Conservation (phyloP, 805 yeast species). For the Starmerella scarabaei region DNA sequence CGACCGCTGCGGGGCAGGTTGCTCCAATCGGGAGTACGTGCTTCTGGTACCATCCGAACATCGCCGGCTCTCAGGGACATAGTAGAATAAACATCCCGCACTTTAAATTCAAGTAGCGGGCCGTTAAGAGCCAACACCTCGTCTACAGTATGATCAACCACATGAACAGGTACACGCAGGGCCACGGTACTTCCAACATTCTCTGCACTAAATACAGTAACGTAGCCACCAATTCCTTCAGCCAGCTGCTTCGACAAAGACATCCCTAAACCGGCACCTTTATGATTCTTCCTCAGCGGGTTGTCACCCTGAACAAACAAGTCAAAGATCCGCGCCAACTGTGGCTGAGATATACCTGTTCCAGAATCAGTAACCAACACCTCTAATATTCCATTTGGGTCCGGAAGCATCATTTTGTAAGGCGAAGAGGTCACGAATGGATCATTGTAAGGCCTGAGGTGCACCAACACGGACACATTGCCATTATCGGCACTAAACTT, state of each 20-base stretch:
- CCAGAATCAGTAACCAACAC: slow-evolving; percentile 82
- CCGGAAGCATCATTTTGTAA: slow-evolving; percentile 7
- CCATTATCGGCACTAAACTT: slow-evolving; percentile 70
- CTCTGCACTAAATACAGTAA: slow-evolving; percentile 31
- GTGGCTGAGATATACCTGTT: slow-evolving; percentile 73
- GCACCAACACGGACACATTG: slow-evolving; percentile 20
- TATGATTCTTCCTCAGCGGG: slow-evolving; percentile 76
- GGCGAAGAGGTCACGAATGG: slow-evolving; percentile 6
- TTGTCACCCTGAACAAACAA: slow-evolving; percentile 97
- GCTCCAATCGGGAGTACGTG: background rate
- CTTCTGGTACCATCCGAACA: slow-evolving; percentile 3
- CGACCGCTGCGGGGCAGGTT: background rate
- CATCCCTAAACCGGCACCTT: slow-evolving; percentile 92
- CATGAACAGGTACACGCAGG: slow-evolving; percentile 19
- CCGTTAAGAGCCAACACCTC: slow-evolving; percentile 5
- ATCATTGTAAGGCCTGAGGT: slow-evolving; percentile 11
- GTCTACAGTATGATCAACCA: background rate
- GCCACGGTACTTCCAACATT: slow-evolving; percentile 19
- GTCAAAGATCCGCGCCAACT: slow-evolving; percentile 80
- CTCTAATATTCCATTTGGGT: slow-evolving; percentile 31
- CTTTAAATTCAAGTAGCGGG: slow-evolving; percentile 17
- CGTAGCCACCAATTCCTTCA: slow-evolving; percentile 75
- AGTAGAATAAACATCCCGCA: slow-evolving; percentile 14
- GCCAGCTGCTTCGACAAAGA: slow-evolving; percentile 84
- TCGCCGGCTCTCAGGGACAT: slow-evolving; percentile 10